Base-by-base conservation (phyloP, 2,329 filamentous ascomycete genomes). In the Sporothrix sp. region DNA sequence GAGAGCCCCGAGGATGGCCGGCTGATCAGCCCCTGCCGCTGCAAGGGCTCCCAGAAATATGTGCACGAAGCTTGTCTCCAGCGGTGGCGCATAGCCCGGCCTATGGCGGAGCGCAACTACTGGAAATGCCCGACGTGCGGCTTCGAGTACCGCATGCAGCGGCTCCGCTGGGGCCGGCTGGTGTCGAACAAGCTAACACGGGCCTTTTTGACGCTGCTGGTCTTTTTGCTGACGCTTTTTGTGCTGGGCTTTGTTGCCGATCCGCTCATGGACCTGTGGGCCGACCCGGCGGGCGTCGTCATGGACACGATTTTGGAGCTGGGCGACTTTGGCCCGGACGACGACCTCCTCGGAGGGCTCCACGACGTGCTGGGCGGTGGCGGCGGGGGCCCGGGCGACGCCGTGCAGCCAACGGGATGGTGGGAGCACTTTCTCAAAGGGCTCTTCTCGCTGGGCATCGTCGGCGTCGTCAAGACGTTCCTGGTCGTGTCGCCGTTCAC, bases 41-140 rank as follows among this genome's bases (percentile, higher is more conserved):
- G 93, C 75, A 94, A 87, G 69, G 93, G 93, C 48, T 87, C 86
- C 35, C 87, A 91, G 59, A 87, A 87, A 69, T 96, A 95, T 67
- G 89, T 97, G 21, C 93, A 98, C 65, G 88, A 96, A 66, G 85
- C 82, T 27, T 98, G 93, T 62, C 73, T 98, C 44, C 80, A 85
- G 60, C 74, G 79, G 10, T 97, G 90, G 88, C 80, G 93, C 58
- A 76, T 83, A 56, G 77, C 86, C 38, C 81, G 88, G 62, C 84
- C 86, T 0, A 61, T 66, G 25, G 67, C 66, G 61, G 74, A 71
- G 28, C 77, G 85, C 51, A 88, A 90, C 59, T 94, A 82, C 63
- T 95, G 84, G 79, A 78, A 86, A 60, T 97, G 91, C 62, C 86
- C 86, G 18, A 95, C 88, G 0, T 97, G 91, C 67, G 75, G 81